Evolutionary conservation across 495 filamentous ascomycete genomes (phyloP).

Genomic region (Penicillium odoratum): DNA sequence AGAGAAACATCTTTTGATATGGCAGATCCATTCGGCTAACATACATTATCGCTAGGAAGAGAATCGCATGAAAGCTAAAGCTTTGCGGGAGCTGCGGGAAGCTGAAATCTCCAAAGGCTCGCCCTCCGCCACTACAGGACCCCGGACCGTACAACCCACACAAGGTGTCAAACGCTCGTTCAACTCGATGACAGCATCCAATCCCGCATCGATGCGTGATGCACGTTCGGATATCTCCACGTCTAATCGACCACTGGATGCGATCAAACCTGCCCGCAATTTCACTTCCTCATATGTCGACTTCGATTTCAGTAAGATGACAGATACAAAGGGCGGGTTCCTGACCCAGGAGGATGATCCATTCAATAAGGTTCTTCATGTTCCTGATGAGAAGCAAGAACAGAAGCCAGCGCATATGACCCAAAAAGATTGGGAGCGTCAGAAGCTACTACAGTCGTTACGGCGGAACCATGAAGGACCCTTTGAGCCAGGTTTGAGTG

Average conservation of each 20-base stretch:
- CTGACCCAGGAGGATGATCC: conserved; percentile 86
- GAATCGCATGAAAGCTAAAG: conserved; percentile 89
- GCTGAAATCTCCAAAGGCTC: conserved; percentile 46
- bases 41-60: conserved; percentile 63
- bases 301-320: conserved; percentile 97
- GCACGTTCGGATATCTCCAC: conserved; percentile 43
- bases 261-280: conserved; percentile 72
- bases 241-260: conserved; percentile 45
- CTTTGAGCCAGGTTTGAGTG: conserved; percentile 82
- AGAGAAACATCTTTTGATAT: not conserved
- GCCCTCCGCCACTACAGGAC: conserved; percentile 16
- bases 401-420: conserved; percentile 88
- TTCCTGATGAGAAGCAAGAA: conserved; percentile 45
- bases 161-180: conserved; percentile 61
- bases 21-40: not conserved
- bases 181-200: conserved; percentile 59
- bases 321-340: conserved; percentile 95
- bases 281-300: conserved; percentile 86
- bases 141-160: conserved; percentile 24
- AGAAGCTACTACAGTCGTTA: conserved; percentile 67
- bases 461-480: conserved; percentile 74
- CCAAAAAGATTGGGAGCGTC: conserved; percentile 85
- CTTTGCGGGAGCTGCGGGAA: conserved; percentile 70
- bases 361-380: conserved; percentile 73
- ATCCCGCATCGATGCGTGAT: conserved; percentile 68